Percentiles rank a stretch among this genome's conserved stretches.
Evolutionary conservation across 2,329 filamentous ascomycete genomes (phyloP).

Genomic region (Exutisphaerella laricina): DNA sequence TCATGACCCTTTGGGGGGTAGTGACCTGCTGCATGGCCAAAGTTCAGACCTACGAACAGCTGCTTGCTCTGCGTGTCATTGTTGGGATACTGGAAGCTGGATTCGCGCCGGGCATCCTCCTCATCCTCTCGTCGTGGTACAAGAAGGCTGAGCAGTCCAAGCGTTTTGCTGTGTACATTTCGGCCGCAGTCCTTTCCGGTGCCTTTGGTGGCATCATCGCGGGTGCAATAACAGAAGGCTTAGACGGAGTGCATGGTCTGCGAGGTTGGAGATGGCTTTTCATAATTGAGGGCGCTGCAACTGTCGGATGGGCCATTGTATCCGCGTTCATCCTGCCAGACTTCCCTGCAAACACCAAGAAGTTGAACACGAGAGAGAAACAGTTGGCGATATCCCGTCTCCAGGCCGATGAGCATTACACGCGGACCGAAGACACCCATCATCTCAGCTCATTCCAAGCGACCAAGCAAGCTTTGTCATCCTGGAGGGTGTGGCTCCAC

Average conservation of each 20-base stretch:
- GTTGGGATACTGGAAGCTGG: slow-evolving; percentile 52
- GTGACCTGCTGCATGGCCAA: slow-evolving; percentile 47
- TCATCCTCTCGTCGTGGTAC: slow-evolving; percentile 56
- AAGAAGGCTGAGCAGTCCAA: slow-evolving; percentile 53
- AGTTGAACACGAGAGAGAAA: slow-evolving; percentile 40
- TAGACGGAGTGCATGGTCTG: slow-evolving; percentile 38
- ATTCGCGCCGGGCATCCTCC: slow-evolving; percentile 52
- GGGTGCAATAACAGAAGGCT: slow-evolving; percentile 32
- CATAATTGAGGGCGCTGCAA: slow-evolving; percentile 39
- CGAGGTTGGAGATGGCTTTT: slow-evolving; percentile 38
- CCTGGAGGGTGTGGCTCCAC: slow-evolving; percentile 47
- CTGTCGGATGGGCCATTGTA: slow-evolving; percentile 41
- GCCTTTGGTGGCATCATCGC: slow-evolving; percentile 45
- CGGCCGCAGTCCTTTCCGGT: slow-evolving; percentile 52
- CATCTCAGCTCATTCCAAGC: slow-evolving; percentile 37
- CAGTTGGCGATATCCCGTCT: slow-evolving; percentile 43
- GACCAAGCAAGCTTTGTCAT: slow-evolving; percentile 36
- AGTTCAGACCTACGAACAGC: slow-evolving; percentile 43
- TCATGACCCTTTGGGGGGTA: slow-evolving; percentile 42
- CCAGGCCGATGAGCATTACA: slow-evolving; percentile 39
- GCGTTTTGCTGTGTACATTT: slow-evolving; percentile 53
- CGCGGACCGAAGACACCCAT: slow-evolving; percentile 29
- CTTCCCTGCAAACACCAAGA: slow-evolving; percentile 44
- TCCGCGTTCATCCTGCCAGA: slow-evolving; percentile 46
- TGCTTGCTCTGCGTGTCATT: slow-evolving; percentile 50